Base-by-base conservation (phyloP, 805 yeast species). In the Starmera quercuum region DNA sequence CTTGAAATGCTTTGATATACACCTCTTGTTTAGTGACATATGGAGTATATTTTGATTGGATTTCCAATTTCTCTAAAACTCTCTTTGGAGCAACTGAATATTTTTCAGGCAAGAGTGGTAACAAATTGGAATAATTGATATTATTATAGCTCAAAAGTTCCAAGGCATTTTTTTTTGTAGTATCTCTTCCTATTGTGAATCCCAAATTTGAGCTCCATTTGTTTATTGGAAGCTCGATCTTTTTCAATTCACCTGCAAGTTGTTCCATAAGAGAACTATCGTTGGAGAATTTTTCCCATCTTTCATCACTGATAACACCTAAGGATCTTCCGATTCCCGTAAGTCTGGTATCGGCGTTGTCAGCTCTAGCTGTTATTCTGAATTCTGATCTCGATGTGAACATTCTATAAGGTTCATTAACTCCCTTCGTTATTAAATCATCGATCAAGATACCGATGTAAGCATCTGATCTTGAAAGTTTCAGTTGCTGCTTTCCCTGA, bases 341-440 rank as follows among this genome's bases (percentile, higher is more conserved):
- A 36, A 92, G 61, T 40, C 99, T 63, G 36, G 73, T 57, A 51
- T 94, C 97, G 0, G 99, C 97, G 62, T 92, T 92, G 55, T 92
- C 98, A 0, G 95, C 79, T 38, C 99, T 66, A 5, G 87, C 85
- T 22, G 87, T 79, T 25, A 92, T 75, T 52, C 98, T 68, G 54
- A 86, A 92, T 54, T 92, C 99, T 0, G 95, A 83, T 32, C 99
- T 71, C 6, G 97, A 86, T 0, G 98, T 92, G 53, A 92, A 92
- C 98, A 92, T 92, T 42, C 99, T 66, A 54, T 92, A 92, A 1
- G 99, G 99, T 56, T 92, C 99, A 39, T 79, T 84, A 2, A 92
- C 95, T 14, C 98, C 99, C 55, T 86, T 86, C 1, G 96, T 88
- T 20, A 88, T 82, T 43, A 92, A 66, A 61, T 92, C 99, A 57